phyloP scores from a whole-genome alignment of 805 yeast genomes.

The Crinitomyces ghanaensis region DNA sequence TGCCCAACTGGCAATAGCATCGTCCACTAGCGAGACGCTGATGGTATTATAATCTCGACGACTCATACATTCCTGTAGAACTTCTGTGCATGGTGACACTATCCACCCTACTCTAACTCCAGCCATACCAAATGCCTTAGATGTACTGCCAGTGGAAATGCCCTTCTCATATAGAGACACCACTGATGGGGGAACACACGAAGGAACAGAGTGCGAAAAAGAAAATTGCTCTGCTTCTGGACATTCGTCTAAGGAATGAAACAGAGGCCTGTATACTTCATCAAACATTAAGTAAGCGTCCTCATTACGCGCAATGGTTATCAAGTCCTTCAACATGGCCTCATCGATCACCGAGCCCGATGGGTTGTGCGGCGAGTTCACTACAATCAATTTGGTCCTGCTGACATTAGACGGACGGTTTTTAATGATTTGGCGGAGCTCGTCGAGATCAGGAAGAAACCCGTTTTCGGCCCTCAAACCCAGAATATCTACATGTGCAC shows the following conservation, averaged over 20 bases:
- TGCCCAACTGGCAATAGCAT: slow-evolving; percentile 34
- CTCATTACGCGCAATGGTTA: slow-evolving; percentile 27
- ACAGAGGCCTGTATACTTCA: slow-evolving; percentile 45
- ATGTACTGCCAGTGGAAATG: slow-evolving; percentile 38
- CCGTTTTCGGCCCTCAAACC: slow-evolving; percentile 26
- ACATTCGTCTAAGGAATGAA: slow-evolving; percentile 27
- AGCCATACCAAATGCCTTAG: slow-evolving; percentile 44
- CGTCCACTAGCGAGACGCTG: slow-evolving; percentile 38
- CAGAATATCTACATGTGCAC: slow-evolving; percentile 31
- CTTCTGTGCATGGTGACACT: slow-evolving; percentile 26
- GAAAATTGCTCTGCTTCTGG: too few species aligned
- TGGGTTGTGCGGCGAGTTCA: slow-evolving; percentile 41
- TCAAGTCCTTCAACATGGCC: slow-evolving; percentile 26
- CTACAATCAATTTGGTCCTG: slow-evolving; percentile 34
- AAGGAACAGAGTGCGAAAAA: too few species aligned
- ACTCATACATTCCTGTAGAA: slow-evolving; percentile 27
- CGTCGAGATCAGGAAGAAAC: slow-evolving; percentile 29
- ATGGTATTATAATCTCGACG: slow-evolving; percentile 43
- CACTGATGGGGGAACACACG: slow-evolving; percentile 33
- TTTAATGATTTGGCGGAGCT: slow-evolving; percentile 24
- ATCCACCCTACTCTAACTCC: slow-evolving; percentile 47
- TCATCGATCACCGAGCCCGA: slow-evolving; percentile 34
- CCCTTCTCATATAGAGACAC: slow-evolving; percentile 33
- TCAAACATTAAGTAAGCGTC: slow-evolving; percentile 34
- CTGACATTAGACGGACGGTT: too few species aligned